Evolutionary conservation across 306 rosid genomes (phyloP).

Genomic region (Leucaena leucocephala): DNA sequence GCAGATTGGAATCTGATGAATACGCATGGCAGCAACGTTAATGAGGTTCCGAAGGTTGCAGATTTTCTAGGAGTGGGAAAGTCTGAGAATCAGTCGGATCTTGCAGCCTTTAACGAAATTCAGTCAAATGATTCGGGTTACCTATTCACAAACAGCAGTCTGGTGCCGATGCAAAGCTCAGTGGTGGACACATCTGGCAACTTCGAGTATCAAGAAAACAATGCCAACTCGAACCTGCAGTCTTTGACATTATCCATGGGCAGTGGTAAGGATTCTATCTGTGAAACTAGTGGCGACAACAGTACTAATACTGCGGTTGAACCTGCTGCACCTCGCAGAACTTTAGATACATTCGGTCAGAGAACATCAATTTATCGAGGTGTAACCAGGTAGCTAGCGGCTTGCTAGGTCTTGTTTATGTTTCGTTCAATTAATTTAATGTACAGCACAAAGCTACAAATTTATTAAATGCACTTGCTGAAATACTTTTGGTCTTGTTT

Average conservation of each 20-base stretch:
- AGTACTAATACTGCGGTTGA: conserved; percentile 49
- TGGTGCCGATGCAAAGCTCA: conserved; percentile 61
- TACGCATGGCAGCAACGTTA: conserved; percentile 43
- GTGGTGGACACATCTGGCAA: conserved; percentile 47
- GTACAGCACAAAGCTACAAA: background rate
- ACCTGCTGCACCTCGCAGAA: conserved; percentile 74
- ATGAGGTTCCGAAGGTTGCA: conserved; percentile 88
- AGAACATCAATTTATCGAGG: conserved; percentile 98
- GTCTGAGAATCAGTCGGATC: conserved; percentile 79
- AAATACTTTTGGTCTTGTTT: background rate
- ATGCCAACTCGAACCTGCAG: conserved; percentile 60
- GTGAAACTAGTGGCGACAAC: conserved; percentile 73
- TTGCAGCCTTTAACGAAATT: conserved; percentile 60
- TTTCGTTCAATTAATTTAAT: background rate
- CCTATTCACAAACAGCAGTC: conserved; percentile 52
- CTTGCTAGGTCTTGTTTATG: no score
- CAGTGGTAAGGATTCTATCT: conserved; percentile 75
- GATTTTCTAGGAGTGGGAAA: conserved; percentile 93
- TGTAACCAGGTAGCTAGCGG: conserved; percentile 64
- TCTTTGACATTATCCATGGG: conserved; percentile 91
- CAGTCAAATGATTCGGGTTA: conserved; percentile 68
- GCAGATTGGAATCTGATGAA: conserved; percentile 88
- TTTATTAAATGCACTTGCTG: background rate
- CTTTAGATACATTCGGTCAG: conserved; percentile 92
- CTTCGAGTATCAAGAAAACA: conserved; percentile 71